Conservation (phyloP, 164 flowering plant species). For the Stephania japonica region DNA sequence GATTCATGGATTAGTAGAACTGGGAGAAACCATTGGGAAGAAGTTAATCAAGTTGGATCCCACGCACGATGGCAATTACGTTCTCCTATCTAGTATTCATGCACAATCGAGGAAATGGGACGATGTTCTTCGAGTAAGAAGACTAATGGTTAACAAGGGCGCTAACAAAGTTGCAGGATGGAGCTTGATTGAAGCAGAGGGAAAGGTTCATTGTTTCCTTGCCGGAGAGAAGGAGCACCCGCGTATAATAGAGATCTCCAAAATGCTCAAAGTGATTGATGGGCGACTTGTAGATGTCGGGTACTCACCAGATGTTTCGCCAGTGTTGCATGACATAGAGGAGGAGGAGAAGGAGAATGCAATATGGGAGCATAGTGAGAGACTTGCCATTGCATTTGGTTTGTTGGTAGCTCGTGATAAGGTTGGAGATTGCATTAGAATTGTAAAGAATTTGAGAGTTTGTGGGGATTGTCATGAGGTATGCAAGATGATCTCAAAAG, state of each 20-base stretch:
- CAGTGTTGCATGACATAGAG: slow-evolving; percentile 32
- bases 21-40: slow-evolving; percentile 43
- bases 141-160: slow-evolving; percentile 54
- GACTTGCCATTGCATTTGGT: slow-evolving; percentile 69
- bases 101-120: slow-evolving; percentile 59
- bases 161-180: slow-evolving; percentile 60
- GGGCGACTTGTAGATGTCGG: slow-evolving; percentile 31
- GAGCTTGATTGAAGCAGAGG: slow-evolving; percentile 52
- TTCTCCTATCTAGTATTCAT: slow-evolving; percentile 49
- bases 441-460: slow-evolving; percentile 58
- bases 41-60: slow-evolving; percentile 39
- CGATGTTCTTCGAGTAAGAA: slow-evolving; percentile 50
- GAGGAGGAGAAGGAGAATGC: slow-evolving; percentile 54
- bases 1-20: slow-evolving; percentile 35
- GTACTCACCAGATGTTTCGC: slow-evolving; percentile 46
- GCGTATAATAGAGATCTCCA: slow-evolving; percentile 39
- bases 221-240: slow-evolving; percentile 61
- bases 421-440: slow-evolving; percentile 41
- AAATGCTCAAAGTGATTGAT: slow-evolving; percentile 45
- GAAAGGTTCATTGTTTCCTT: slow-evolving; percentile 45
- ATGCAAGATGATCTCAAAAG: slow-evolving; percentile 54
- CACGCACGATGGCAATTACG: slow-evolving; percentile 41
- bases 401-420: slow-evolving; percentile 33
- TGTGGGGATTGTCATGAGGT: slow-evolving; percentile 70
- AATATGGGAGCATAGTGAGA: slow-evolving; percentile 61